Percentiles rank a stretch among this genome's conserved stretches.
Evolutionary conservation across 768 basidiomycete genomes (phyloP).

Genomic region (Leccinum obscurum): DNA sequence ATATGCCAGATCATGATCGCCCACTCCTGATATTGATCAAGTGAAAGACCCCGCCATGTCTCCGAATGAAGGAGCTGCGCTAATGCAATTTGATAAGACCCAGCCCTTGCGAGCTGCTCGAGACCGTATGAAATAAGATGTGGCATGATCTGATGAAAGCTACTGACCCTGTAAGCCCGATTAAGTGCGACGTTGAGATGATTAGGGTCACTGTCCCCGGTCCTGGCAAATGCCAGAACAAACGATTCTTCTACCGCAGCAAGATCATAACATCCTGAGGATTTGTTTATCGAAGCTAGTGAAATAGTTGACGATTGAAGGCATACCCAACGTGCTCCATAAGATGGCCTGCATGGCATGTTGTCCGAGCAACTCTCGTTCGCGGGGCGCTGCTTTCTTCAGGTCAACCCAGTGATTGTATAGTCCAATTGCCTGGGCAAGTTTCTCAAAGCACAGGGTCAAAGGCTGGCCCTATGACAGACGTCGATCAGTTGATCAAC

Average conservation of each 20-base stretch:
- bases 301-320: not conserved
- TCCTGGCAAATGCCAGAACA: conserved; percentile 63
- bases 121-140: conserved; percentile 13
- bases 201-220: conserved; percentile 59
- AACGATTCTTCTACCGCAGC: conserved; percentile 68
- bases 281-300: conserved; percentile 12
- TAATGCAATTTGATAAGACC: conserved; percentile 61
- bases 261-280: conserved; percentile 63
- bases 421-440: conserved; percentile 63
- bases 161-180: conserved; percentile 62
- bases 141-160: conserved; percentile 3
- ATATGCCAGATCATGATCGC: conserved; percentile 78
- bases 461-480: conserved; percentile 64
- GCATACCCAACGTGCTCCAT: conserved; percentile 68
- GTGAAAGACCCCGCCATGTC: conserved; percentile 66
- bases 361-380: conserved; percentile 67
- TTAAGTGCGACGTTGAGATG: conserved; percentile 62
- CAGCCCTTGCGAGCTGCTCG: conserved; percentile 65
- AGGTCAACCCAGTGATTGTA: conserved; percentile 73
- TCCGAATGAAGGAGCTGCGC: conserved; percentile 63
- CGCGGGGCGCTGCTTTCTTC: conserved; percentile 47
- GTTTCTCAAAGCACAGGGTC: conserved; percentile 64
- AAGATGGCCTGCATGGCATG: conserved; percentile 73
- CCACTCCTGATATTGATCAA: conserved; percentile 72
- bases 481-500: conserved; percentile 13